A percentile compares a stretch with the other conserved stretches of the same genome.
Evolutionary conservation across 1,284 basidiomycete genomes (phyloP).

Genomic region (Thelephora terrestris): DNA sequence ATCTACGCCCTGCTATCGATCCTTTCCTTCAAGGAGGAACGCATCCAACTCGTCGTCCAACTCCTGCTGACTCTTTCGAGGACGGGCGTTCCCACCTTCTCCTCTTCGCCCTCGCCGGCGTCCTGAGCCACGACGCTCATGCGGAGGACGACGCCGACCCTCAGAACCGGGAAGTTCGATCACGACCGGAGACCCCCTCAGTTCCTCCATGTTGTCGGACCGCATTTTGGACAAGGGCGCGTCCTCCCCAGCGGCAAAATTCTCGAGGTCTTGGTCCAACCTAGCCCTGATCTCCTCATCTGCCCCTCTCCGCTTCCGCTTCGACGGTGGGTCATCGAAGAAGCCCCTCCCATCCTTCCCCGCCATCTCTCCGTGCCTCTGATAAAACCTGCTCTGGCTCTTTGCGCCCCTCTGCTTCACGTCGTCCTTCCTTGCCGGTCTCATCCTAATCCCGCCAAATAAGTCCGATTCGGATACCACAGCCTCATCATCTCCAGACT

Average conservation of each 20-base stretch:
- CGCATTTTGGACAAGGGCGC: constrained; percentile 52
- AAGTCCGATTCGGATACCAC: constrained; percentile 54
- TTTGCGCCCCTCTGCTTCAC: constrained; percentile 66
- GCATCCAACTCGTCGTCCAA: constrained; percentile 71
- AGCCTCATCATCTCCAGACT: constrained; percentile 45
- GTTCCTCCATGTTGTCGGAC: constrained; percentile 44
- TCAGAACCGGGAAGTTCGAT: constrained; percentile 18
- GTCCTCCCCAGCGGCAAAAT: constrained; percentile 39
- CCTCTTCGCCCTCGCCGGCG: constrained; percentile 16
- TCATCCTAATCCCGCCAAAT: constrained; percentile 53
- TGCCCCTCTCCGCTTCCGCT: constrained; percentile 27
- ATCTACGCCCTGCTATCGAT: constrained; percentile 5
- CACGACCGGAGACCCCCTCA: constrained; percentile 39
- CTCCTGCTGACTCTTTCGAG: constrained; percentile 54
- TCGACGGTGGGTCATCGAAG: constrained; percentile 20
- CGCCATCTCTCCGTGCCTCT: constrained; percentile 52
- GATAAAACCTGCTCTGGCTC: constrained; percentile 63
- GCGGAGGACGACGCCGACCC: constrained; percentile 11
- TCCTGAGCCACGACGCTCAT: neutral
- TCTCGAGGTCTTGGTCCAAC: constrained; percentile 55
- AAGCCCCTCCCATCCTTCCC: constrained; percentile 38
- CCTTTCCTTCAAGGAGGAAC: constrained; percentile 46
- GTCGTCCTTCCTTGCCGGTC: constrained; percentile 59
- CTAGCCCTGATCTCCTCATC: constrained; percentile 24
- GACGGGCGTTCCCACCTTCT: constrained; percentile 23